Evolutionary conservation across 768 basidiomycete species (phyloP), one percentile per base, ranked within the genome.

Genomic region (Lactifluus echinatus): DNA sequence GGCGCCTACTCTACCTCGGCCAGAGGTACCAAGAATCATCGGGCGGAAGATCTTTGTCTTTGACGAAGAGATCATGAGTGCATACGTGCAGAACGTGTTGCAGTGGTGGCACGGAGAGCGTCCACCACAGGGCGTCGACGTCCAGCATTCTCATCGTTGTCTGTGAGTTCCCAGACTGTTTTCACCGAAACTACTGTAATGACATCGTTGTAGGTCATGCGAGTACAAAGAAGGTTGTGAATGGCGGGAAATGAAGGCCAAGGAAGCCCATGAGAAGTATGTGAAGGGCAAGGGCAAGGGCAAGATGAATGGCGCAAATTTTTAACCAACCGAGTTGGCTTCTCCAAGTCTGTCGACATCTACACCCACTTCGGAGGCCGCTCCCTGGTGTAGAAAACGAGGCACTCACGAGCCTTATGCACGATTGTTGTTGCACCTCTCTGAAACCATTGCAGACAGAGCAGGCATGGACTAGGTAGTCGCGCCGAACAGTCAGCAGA

Each of bases 91-190:
- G 1, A 75, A 75, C 51, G 73, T 85, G 0, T 68, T 92, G 2
- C 68, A 75, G 49, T 93, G 87, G 82, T 95, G 93, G 93, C 70
- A 76, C 56, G 89, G 90, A 1, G 63, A 74, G 51, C 76, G 92
- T 39, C 72, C 75, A 29, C 81, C 92, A 0, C 68, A 70, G n/a
- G 93, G 93, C 1, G 93, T 93, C 0, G 74, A 76, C 2, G 29
- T 84, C 21, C 70, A 76, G 43, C 74, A 86, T 50, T 72, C 83
- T 3, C 64, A 75, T 54, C 76, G 90, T 49, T 92, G 91, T 76
- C 72, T 72, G 82, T 90, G 68, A 71, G 85, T 77, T 58, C 19
- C n/a, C 34, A 51, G 6, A 6, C 55, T 49, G 21, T 56, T 44
- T 31, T 31, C 42, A 37, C 49, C 12, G 29, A 43, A 28, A 14